Conservation (phyloP, 768 basidiomycete genomes). For the Rhodotorula paludigena region DNA sequence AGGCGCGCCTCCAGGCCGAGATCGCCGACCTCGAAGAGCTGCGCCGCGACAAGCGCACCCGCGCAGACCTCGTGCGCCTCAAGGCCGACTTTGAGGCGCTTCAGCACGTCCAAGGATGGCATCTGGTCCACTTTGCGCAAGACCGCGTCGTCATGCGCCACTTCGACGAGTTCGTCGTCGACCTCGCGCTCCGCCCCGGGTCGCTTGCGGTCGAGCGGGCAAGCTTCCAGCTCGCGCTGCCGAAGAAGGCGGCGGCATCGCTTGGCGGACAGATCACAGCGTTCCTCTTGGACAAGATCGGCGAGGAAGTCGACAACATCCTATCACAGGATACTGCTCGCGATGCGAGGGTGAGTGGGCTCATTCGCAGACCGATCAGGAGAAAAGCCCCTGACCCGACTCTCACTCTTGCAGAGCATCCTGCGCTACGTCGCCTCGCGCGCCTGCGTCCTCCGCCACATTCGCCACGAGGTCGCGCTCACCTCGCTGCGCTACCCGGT, state of each 20-base stretch:
- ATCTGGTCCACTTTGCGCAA: conserved; percentile 16
- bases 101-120: conserved; percentile 40
- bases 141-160: conserved; percentile 17
- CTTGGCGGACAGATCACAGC: conserved; percentile 19
- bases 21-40: conserved; percentile 24
- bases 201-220: neutral
- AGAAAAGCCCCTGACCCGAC: neutral
- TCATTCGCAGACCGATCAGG: neutral
- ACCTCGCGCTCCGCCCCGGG: conserved; percentile 7
- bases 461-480: conserved; percentile 24
- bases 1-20: conserved; percentile 4
- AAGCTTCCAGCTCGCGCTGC: neutral
- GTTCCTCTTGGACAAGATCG: conserved; percentile 14
- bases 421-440: conserved; percentile 15
- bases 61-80: conserved; percentile 38
- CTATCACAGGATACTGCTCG: neutral
- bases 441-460: conserved; percentile 4
- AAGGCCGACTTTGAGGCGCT: conserved; percentile 41
- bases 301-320: neutral
- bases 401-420: neutral
- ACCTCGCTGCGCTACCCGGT: conserved; percentile 21
- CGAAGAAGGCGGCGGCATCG: neutral
- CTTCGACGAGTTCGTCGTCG: conserved; percentile 32
- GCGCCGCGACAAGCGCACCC: conserved; percentile 33
- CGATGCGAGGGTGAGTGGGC: conserved; percentile 12